Conservation (phyloP, 2,329 filamentous ascomycete genomes). For the Penicillium freii region DNA sequence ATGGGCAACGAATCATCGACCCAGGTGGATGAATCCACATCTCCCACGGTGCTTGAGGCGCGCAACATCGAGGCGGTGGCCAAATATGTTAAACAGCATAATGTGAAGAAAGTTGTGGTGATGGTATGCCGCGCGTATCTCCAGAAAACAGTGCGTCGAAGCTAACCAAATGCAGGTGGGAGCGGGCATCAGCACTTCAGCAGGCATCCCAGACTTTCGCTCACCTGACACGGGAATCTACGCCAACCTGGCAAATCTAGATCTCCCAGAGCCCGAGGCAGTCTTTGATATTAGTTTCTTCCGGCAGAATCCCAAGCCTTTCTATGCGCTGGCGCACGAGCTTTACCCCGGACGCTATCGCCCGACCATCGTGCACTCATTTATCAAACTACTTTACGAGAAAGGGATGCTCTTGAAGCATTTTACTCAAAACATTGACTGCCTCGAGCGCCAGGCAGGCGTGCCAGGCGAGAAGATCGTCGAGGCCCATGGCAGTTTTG, state of each 20-base stretch:
- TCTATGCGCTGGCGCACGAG: constrained; percentile 89
- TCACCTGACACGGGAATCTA: constrained; percentile 93
- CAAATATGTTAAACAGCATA: constrained; percentile 71
- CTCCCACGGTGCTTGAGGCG: constrained; percentile 63
- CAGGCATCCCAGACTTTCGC: constrained; percentile 83
- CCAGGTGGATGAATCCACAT: constrained; percentile 62
- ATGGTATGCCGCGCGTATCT: constrained; percentile 53
- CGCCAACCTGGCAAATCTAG: constrained; percentile 79
- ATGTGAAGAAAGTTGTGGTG: constrained; percentile 71
- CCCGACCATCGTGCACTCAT: constrained; percentile 86
- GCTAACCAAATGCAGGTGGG: constrained; percentile 57
- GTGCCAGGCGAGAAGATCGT: constrained; percentile 78
- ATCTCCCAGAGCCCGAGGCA: constrained; percentile 84
- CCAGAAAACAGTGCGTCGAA: background rate
- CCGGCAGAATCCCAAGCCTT: constrained; percentile 75
- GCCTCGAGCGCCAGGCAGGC: constrained; percentile 82
- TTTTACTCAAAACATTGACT: constrained; percentile 98
- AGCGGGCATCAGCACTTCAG: constrained; percentile 66
- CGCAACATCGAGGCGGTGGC: constrained; percentile 73
- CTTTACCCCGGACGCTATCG: constrained; percentile 86
- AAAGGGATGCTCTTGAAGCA: constrained; percentile 78
- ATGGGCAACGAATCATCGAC: constrained; percentile 87
- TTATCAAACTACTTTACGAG: constrained; percentile 75
- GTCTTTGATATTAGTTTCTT: constrained; percentile 95
- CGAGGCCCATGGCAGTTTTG: constrained; percentile 95